phyloP scores from a whole-genome alignment of 2,329 filamentous ascomycete genomes.

The Sporothrix variecibatus region DNA sequence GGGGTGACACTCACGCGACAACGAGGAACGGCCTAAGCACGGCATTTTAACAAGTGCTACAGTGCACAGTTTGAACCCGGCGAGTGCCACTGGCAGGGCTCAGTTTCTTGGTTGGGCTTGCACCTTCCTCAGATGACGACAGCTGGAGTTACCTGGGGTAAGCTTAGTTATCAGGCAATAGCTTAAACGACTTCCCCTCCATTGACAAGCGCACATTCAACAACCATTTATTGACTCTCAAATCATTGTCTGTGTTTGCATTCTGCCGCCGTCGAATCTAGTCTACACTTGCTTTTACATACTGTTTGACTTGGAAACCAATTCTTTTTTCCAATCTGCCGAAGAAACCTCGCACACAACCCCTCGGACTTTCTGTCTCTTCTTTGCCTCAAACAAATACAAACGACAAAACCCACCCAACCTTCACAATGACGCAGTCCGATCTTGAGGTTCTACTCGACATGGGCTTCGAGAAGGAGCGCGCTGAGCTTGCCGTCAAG shows the following conservation, averaged over 20 bases:
- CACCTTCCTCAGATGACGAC: conserved; percentile 20
- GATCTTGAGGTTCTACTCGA: conserved; percentile 65
- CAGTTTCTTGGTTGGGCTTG: too few relatives aligned
- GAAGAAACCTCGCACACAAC: neutral
- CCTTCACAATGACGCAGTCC: conserved; percentile 52
- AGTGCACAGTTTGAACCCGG: neutral
- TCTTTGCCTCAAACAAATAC: neutral
- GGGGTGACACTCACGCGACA: neutral
- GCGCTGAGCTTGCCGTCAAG: conserved; percentile 81
- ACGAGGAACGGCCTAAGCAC: neutral
- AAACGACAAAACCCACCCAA: neutral
- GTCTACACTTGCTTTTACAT: neutral
- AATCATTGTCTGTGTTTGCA: neutral
- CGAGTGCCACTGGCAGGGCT: neutral
- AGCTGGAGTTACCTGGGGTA: conserved; percentile 11
- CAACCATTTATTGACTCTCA: neutral
- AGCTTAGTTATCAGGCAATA: conserved; percentile 15
- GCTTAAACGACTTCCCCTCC: conserved; percentile 9
- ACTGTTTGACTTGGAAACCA: neutral
- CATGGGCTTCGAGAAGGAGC: conserved; percentile 81
- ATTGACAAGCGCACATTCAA: neutral
- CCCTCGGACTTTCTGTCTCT: neutral
- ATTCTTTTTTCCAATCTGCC: neutral
- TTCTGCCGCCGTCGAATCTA: neutral
- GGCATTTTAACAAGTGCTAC: neutral